A percentile compares a stretch with the other conserved stretches of the same genome.
Conservation (phyloP, 768 basidiomycete genomes). For the Trametes cinnabarina region DNA sequence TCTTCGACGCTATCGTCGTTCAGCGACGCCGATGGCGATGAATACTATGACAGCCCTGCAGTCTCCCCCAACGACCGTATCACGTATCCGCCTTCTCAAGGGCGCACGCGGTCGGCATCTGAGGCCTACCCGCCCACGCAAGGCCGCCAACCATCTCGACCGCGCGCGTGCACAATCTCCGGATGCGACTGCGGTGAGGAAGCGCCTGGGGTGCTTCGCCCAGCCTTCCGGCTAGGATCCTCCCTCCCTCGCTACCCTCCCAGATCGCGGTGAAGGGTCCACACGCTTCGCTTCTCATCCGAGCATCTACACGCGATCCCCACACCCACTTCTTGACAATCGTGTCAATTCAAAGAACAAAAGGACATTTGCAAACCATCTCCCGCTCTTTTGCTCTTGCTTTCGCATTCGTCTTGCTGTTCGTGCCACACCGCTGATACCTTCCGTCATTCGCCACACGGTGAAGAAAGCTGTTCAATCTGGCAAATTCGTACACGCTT, state of each 20-base stretch:
- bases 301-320: not conserved
- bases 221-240: constrained; percentile 11
- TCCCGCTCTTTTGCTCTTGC: too few species aligned
- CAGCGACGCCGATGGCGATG: constrained; percentile 11
- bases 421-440: not conserved
- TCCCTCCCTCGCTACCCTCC: not conserved
- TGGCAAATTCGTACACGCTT: not conserved
- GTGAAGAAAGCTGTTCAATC: not conserved
- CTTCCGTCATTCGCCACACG: not conserved
- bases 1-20: constrained; percentile 12
- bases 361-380: not conserved
- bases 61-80: not conserved
- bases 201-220: constrained; percentile 13
- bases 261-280: not conserved
- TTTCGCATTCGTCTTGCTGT: not conserved
- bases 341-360: not conserved
- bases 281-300: not conserved
- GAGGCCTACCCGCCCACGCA: constrained; percentile 5
- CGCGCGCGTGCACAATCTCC: constrained; percentile 13
- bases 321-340: not conserved
- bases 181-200: constrained; percentile 13
- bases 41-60: not conserved
- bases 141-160: not conserved
- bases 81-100: not conserved
- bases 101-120: constrained; percentile 7